Percentiles rank a stretch among this genome's conserved stretches.
Evolutionary conservation across 2,329 filamentous ascomycete species (phyloP).

Genomic region (Phyllosticta paracitricarpa): DNA sequence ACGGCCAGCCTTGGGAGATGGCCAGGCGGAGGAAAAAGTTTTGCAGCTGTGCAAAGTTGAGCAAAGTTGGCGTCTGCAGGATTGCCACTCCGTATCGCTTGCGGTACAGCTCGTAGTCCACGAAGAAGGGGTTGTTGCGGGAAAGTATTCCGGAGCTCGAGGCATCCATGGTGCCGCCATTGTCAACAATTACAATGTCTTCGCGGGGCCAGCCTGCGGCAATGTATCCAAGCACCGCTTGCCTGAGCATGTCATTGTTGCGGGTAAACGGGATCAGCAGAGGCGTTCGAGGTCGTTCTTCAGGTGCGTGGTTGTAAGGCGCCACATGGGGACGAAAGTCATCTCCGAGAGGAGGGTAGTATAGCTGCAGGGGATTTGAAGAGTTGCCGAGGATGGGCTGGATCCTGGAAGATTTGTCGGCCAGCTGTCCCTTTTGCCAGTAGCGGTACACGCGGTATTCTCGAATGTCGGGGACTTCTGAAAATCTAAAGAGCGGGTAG

Average conservation of each 20-base stretch:
- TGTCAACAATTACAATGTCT: slow-evolving; percentile 50
- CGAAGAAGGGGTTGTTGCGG: slow-evolving; percentile 47
- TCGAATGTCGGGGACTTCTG: neutral
- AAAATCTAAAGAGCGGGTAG: neutral
- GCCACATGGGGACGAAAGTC: slow-evolving; percentile 9
- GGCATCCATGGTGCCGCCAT: slow-evolving; percentile 46
- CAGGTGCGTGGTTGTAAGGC: slow-evolving; percentile 10
- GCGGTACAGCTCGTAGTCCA: slow-evolving; percentile 42
- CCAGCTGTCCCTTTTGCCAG: neutral
- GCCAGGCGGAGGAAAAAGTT: slow-evolving; percentile 44
- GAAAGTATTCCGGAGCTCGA: slow-evolving; percentile 41
- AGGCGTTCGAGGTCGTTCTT: slow-evolving; percentile 27
- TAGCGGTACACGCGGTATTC: neutral
- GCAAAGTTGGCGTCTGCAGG: slow-evolving; percentile 41
- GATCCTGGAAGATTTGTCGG: neutral
- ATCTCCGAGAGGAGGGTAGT: slow-evolving; percentile 11
- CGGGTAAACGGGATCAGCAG: slow-evolving; percentile 52
- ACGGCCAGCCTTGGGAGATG: slow-evolving; percentile 34
- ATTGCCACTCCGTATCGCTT: slow-evolving; percentile 37
- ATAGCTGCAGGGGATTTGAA: neutral
- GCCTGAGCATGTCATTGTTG: slow-evolving; percentile 45
- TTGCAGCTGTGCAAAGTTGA: slow-evolving; percentile 47
- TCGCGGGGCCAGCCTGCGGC: slow-evolving; percentile 48
- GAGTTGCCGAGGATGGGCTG: neutral
- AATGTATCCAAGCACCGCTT: slow-evolving; percentile 48